These are phyloP conservation scores for Venturia oleaginea DNA, from an alignment of 2,329 filamentous ascomycete species.

Conservation along the genomic window DNA sequence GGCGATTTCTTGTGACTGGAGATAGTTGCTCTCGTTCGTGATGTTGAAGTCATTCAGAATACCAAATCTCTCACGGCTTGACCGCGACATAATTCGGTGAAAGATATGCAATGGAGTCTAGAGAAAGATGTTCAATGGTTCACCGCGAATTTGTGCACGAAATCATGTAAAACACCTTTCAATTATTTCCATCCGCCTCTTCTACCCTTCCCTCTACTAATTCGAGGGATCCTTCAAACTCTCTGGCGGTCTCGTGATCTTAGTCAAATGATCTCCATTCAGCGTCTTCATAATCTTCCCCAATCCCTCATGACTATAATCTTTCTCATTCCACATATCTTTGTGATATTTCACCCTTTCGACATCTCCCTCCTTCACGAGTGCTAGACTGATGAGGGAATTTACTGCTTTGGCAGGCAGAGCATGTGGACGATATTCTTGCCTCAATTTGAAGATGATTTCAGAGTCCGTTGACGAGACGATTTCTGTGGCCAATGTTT, in stretches of 20 bases:
- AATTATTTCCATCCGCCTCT: no score
- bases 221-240: slow-evolving; percentile 17
- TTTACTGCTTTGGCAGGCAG: slow-evolving; percentile 33
- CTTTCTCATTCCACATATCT: slow-evolving; percentile 43
- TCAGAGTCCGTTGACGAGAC: slow-evolving; percentile 29
- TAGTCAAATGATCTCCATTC: slow-evolving; percentile 40
- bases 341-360: slow-evolving; percentile 39
- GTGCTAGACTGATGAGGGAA: slow-evolving; percentile 31
- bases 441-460: slow-evolving; percentile 40
- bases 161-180: no score
- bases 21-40: no score
- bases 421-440: slow-evolving; percentile 37
- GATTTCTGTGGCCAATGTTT: slow-evolving; percentile 35
- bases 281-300: slow-evolving; percentile 41
- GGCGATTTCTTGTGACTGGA: no score
- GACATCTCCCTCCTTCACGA: slow-evolving; percentile 26
- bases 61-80: no score
- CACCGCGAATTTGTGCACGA: no score
- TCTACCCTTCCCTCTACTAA: not conserved
- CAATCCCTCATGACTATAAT: slow-evolving; percentile 38
- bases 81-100: no score
- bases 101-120: no score
- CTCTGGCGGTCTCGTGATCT: slow-evolving; percentile 32
- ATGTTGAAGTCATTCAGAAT: no score
- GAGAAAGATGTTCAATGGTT: no score